Percentiles rank a stretch among this genome's conserved stretches.
These are phyloP conservation scores for Coemansia sp. DNA, from an alignment of 192 early-diverging fungal species.

Conservation along the genomic window DNA sequence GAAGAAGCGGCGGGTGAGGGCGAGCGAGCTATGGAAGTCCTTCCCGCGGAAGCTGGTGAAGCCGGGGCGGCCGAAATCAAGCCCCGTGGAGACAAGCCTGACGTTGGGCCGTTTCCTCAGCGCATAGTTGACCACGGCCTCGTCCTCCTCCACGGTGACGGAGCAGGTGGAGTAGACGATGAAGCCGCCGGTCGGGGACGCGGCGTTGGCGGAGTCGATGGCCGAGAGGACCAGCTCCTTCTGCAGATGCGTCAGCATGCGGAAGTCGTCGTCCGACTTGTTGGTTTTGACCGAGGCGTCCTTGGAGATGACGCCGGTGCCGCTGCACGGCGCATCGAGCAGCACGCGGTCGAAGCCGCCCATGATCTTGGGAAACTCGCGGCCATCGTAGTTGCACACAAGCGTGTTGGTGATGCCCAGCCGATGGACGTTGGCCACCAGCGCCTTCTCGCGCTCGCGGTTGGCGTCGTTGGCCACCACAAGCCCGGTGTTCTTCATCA, in stretches of 20 bases:
- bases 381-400: slow-evolving; percentile 97
- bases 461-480: slow-evolving; percentile 97
- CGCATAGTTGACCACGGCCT: slow-evolving; percentile 96
- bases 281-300: slow-evolving; percentile 95
- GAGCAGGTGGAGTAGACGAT: slow-evolving; percentile 99
- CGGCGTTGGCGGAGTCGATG: slow-evolving; percentile 96
- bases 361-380: slow-evolving; percentile 94
- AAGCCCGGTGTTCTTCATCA: slow-evolving; percentile 97
- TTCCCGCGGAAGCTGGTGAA: slow-evolving; percentile 89
- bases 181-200: slow-evolving; percentile 90
- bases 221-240: slow-evolving; percentile 94
- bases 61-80: slow-evolving; percentile 95
- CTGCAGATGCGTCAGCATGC: slow-evolving; percentile 88
- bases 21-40: slow-evolving; percentile 80
- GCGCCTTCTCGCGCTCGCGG: slow-evolving; percentile 87
- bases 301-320: slow-evolving; percentile 99
- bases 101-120: slow-evolving; percentile 92
- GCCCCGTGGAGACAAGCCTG: slow-evolving; percentile 83
- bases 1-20: slow-evolving; percentile 87
- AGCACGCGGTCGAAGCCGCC: slow-evolving; percentile 98
- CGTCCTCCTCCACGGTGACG: slow-evolving; percentile 96
- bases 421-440: slow-evolving; percentile 92
- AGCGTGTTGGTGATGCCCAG: slow-evolving; percentile 83
- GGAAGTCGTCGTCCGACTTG: slow-evolving; percentile 93
- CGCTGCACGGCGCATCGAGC: slow-evolving; percentile 97